Conservation (phyloP, 305 asterid species). For the Coffea humblotiana region DNA sequence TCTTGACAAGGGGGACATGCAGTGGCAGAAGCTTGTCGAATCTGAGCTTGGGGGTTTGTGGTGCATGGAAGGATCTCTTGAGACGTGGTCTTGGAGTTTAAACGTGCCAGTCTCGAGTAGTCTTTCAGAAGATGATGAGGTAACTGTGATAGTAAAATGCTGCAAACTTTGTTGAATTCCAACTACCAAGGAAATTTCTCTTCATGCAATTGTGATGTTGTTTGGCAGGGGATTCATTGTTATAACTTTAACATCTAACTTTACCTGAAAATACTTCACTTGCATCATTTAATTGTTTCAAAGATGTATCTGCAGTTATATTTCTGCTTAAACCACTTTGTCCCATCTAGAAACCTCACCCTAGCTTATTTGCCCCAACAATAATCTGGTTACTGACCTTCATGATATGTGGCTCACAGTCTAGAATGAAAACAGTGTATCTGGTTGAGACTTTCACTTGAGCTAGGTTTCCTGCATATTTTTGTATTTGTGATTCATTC, state of each 20-base stretch:
- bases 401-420: not conserved
- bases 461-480: not conserved
- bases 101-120: constrained; percentile 95
- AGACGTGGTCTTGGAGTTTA: constrained; percentile 99
- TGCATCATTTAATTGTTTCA: not conserved
- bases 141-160: constrained; percentile 31
- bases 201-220: not conserved
- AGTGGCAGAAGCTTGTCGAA: constrained; percentile 86
- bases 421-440: not conserved
- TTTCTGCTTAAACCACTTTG: not conserved
- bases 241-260: not conserved
- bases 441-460: not conserved
- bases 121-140: constrained; percentile 96
- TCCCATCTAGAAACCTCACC: not conserved
- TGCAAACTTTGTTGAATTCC: not conserved
- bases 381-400: not conserved
- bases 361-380: not conserved
- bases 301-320: not conserved
- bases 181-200: not conserved
- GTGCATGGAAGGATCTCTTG: constrained; percentile 97
- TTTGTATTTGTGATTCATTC: not conserved
- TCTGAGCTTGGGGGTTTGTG: constrained; percentile 91
- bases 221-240: not conserved
- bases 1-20: constrained; percentile 79
- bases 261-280: not conserved